These are phyloP conservation scores for Rosa multiflora DNA, from an alignment of 306 rosid species.

Conservation along the genomic window DNA sequence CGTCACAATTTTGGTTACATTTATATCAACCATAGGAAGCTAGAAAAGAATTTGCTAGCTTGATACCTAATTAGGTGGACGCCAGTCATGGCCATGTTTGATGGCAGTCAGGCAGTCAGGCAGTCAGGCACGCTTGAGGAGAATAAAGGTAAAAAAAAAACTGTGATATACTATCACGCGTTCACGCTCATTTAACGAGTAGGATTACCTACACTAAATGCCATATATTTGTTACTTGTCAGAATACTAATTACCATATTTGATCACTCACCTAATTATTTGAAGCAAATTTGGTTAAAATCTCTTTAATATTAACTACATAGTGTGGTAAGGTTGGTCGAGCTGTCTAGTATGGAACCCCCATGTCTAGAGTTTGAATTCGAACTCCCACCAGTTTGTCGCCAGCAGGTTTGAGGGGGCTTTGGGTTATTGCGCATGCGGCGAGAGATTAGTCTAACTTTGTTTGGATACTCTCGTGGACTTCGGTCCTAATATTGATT, in stretches of 20 bases:
- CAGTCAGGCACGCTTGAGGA: neutral
- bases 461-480: no score
- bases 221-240: neutral
- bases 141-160: neutral
- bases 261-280: no score
- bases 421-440: no score
- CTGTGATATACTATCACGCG: neutral
- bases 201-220: neutral
- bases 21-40: neutral
- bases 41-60: slow-evolving; percentile 43
- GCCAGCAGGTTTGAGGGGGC: no score
- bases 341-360: no score
- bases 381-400: no score
- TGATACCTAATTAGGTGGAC: slow-evolving; percentile 53
- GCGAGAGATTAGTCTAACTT: no score
- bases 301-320: no score
- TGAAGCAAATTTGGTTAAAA: neutral
- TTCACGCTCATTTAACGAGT: neutral
- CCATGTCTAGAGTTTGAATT: no score
- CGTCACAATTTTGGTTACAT: neutral
- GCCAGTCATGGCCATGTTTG: neutral
- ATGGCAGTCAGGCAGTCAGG: neutral
- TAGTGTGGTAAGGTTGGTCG: no score
- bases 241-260: neutral
- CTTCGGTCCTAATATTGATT: no score